Percentiles rank a stretch among this genome's conserved stretches.
Conservation (phyloP, 2,329 filamentous ascomycete species). For the Cladosporium velox region DNA sequence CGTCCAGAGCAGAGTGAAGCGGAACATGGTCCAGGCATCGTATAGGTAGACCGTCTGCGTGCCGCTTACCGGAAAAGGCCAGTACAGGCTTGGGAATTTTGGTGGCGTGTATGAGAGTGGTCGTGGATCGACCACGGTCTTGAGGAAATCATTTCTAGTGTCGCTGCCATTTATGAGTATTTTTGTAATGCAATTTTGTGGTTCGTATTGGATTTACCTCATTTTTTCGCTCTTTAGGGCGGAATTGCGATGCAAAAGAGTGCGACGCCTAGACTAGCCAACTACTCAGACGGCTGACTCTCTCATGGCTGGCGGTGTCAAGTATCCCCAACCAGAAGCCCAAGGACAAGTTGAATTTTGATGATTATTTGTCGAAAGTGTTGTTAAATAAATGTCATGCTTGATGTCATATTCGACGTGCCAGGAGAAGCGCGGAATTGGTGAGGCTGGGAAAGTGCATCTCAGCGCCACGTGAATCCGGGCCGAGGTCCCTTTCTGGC, state of each 20-base stretch:
- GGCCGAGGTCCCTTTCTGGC: conserved; percentile 8
- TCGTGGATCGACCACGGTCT: conserved; percentile 47
- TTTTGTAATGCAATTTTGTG: not conserved
- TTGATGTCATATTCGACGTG: not conserved
- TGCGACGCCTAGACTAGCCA: not conserved
- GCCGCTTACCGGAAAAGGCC: conserved; percentile 62
- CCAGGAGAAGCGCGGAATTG: conserved; percentile 7
- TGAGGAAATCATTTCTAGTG: conserved; percentile 44
- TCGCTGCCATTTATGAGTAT: not conserved
- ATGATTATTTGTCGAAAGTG: not conserved
- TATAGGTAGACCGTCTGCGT: conserved; percentile 68
- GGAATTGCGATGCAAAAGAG: not conserved
- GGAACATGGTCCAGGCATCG: conserved; percentile 75
- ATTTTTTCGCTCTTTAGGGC: not conserved
- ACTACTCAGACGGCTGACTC: not conserved
- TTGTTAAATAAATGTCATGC: not conserved
- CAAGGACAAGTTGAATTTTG: not conserved
- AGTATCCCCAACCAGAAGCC: not conserved
- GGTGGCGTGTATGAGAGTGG: conserved; percentile 67
- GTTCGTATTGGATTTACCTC: conserved; percentile 1
- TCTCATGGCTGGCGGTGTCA: not conserved
- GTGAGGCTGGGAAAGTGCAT: conserved; percentile 10
- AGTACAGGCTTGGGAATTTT: conserved; percentile 78
- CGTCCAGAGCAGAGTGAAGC: conserved; percentile 86
- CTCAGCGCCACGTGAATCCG: not conserved